phyloP scores from a whole-genome alignment of 495 filamentous ascomycete species.

The Friedmanniomyces endolithicus region DNA sequence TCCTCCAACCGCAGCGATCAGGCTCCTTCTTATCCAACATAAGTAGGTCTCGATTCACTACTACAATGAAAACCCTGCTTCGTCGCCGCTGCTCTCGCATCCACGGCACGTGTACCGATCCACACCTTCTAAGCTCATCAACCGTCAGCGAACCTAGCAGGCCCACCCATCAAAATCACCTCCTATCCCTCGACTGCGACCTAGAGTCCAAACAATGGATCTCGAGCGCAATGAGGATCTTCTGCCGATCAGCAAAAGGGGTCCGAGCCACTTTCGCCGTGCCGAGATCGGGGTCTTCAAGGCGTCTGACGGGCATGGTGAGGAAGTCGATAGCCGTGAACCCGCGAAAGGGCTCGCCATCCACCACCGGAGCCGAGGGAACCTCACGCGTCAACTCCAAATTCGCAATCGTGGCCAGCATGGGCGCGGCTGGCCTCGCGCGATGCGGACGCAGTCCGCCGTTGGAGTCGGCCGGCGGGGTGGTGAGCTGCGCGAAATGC shows the following conservation, averaged over 20 bases:
- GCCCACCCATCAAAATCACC: not conserved
- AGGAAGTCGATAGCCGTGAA: conserved; percentile 12
- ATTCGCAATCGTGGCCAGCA: not conserved
- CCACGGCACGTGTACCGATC: no score
- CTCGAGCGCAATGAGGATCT: conserved; percentile 13
- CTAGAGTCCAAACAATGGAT: conserved; percentile 12
- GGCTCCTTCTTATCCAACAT: no score
- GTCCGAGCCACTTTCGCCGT: conserved; percentile 5
- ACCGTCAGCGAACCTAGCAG: not conserved
- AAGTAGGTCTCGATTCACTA: no score
- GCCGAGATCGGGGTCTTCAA: conserved; percentile 8
- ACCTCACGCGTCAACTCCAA: not conserved
- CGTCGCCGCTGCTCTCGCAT: no score
- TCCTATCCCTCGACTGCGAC: not conserved
- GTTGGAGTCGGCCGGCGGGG: not conserved
- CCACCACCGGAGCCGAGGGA: not conserved
- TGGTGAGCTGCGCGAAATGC: conserved; percentile 8
- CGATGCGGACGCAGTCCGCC: not conserved
- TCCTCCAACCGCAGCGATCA: no score
- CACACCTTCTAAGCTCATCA: not conserved
- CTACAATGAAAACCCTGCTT: no score
- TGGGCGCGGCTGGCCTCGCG: not conserved
- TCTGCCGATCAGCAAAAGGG: conserved; percentile 2
- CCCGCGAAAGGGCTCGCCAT: conserved; percentile 4
- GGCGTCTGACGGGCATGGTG: not conserved